These are phyloP conservation scores for Jamesozyma piceae DNA, from an alignment of 805 yeast genomes.

Conservation along the genomic window DNA sequence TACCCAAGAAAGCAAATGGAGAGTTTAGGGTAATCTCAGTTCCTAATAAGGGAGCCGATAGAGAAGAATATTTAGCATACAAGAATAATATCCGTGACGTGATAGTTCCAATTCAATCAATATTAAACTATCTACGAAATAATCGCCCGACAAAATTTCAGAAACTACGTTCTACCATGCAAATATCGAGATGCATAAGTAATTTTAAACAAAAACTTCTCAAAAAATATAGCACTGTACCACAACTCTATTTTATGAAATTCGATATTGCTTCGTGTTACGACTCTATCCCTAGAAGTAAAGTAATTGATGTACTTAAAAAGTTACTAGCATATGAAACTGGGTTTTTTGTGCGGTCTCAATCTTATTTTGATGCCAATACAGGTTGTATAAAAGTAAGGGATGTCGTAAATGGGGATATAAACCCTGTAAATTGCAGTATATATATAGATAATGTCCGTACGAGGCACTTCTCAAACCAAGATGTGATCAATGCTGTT, in stretches of 20 bases:
- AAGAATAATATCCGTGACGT: slow-evolving; percentile 30
- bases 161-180: slow-evolving; percentile 35
- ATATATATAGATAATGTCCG: slow-evolving; percentile 28
- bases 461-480: slow-evolving; percentile 32
- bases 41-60: slow-evolving; percentile 37
- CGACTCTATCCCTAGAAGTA: slow-evolving; percentile 53
- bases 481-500: slow-evolving; percentile 39
- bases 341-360: slow-evolving; percentile 25
- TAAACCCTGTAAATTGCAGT: slow-evolving; percentile 5
- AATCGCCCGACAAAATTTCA: slow-evolving; percentile 22
- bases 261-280: slow-evolving; percentile 73
- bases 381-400: slow-evolving; percentile 7
- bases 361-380: slow-evolving; percentile 15
- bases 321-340: slow-evolving; percentile 10
- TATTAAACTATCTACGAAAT: slow-evolving; percentile 30
- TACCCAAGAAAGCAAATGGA: slow-evolving; percentile 44
- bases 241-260: slow-evolving; percentile 44
- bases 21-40: slow-evolving; percentile 54
- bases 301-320: slow-evolving; percentile 31
- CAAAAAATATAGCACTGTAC: slow-evolving; percentile 18
- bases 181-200: slow-evolving; percentile 35
- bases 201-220: slow-evolving; percentile 30
- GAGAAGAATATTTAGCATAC: slow-evolving; percentile 30
- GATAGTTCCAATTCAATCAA: slow-evolving; percentile 37
- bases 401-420: slow-evolving; percentile 17